A percentile compares a stretch with the other conserved stretches of the same genome.
Evolutionary conservation across 192 early-diverging fungal species (phyloP).

Genomic region (Coemansia guatemalensis): DNA sequence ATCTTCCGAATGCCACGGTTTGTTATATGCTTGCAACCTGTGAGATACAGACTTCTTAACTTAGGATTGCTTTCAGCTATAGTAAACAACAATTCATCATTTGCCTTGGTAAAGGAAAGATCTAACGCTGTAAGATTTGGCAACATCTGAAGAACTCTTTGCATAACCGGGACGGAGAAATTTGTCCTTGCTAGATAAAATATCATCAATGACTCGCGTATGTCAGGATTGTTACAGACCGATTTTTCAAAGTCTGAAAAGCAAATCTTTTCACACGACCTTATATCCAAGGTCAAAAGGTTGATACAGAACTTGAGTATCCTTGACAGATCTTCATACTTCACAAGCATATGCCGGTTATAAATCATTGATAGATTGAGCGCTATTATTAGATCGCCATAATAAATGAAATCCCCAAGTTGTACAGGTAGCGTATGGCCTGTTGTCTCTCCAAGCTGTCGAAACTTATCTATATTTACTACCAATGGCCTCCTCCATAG

Average conservation of each 20-base stretch:
- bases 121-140: not conserved
- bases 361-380: slow-evolving; percentile 23
- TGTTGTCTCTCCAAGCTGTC: not conserved
- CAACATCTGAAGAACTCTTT: not conserved
- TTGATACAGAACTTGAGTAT: slow-evolving; percentile 10
- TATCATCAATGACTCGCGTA: slow-evolving; percentile 2
- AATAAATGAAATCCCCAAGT: slow-evolving; percentile 1
- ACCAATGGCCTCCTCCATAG: slow-evolving; percentile 8
- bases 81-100: not conserved
- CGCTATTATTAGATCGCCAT: slow-evolving; percentile 15
- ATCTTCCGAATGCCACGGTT: slow-evolving; percentile 2
- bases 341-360: slow-evolving; percentile 16
- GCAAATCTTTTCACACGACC: slow-evolving; percentile 14
- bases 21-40: not conserved
- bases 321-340: slow-evolving; percentile 3
- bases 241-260: slow-evolving; percentile 2
- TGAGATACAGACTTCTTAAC: not conserved
- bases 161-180: not conserved
- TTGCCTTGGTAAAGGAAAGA: not conserved
- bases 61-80: not conserved
- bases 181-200: slow-evolving; percentile 18
- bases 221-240: not conserved
- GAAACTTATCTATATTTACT: slow-evolving; percentile 7
- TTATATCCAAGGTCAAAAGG: slow-evolving; percentile 9
- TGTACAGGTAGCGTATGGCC: not conserved